phyloP scores from a whole-genome alignment of 208 protist species.

The Crithidia sp. region DNA sequence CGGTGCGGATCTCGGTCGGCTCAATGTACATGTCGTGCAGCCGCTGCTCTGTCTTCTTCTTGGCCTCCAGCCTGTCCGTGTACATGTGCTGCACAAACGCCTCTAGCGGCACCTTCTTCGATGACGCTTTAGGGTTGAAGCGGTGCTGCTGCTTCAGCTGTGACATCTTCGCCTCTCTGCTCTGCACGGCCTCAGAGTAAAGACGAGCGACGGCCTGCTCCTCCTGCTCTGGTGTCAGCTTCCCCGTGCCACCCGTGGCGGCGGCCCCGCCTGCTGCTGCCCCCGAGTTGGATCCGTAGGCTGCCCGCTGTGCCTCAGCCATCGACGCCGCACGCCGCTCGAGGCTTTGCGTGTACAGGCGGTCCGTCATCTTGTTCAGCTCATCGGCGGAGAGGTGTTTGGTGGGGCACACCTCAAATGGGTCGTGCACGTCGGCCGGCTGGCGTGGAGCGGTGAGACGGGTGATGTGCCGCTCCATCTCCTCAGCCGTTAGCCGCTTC shows the following conservation, averaged over 20 bases:
- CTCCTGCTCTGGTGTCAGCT: slow-evolving; percentile 38
- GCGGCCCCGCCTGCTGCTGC: background rate
- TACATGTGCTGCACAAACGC: slow-evolving; percentile 85
- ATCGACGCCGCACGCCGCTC: slow-evolving; percentile 40
- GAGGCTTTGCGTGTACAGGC: slow-evolving; percentile 66
- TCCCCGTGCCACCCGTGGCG: background rate
- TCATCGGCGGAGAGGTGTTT: slow-evolving; percentile 49
- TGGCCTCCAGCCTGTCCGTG: slow-evolving; percentile 51
- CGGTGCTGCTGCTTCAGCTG: slow-evolving; percentile 43
- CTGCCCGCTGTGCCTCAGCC: slow-evolving; percentile 29
- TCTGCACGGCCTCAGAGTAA: slow-evolving; percentile 51
- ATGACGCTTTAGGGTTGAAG: slow-evolving; percentile 17
- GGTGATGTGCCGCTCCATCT: slow-evolving; percentile 65
- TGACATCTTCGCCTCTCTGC: slow-evolving; percentile 38
- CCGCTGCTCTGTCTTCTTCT: slow-evolving; percentile 73
- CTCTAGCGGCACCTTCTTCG: slow-evolving; percentile 47
- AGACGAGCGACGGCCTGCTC: slow-evolving; percentile 53
- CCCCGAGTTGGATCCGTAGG: slow-evolving; percentile 3
- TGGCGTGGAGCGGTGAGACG: slow-evolving; percentile 44
- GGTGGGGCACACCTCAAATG: slow-evolving; percentile 71
- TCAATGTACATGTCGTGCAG: slow-evolving; percentile 79
- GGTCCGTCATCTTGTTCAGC: slow-evolving; percentile 66
- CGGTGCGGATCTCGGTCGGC: slow-evolving; percentile 60
- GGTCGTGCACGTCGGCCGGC: slow-evolving; percentile 42
- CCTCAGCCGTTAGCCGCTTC: slow-evolving; percentile 53